Evolutionary conservation across 2,329 filamentous ascomycete species (phyloP), one percentile per base, ranked within the genome.

Genomic region (Lachnellula occidentalis): DNA sequence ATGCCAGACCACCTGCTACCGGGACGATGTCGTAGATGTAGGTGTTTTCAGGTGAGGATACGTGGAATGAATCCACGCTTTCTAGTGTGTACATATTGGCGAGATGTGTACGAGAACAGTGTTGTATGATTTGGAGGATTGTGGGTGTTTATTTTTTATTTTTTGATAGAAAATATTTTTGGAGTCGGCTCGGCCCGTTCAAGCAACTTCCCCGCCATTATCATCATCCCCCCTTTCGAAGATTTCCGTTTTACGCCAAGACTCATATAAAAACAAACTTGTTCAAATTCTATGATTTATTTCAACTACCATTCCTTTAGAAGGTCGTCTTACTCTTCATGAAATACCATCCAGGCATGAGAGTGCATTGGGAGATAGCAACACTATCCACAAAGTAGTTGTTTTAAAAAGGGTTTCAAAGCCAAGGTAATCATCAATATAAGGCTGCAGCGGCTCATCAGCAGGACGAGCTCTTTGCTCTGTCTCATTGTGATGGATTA

Each of bases 21-120:
- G 66, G 61, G 7, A 69, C 66, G 51, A 78, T 67, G 22, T 73
- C 68, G 62, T 76, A 78, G 51, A 78, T 70, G 61, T 78, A 78
- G 7, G 70, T 67, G 14, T 61, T 60, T 52, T 47, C 42, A 17
- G 69, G 62, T 7, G 56, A 53, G n/a, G 60, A 45, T 50, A 71
- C 57, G 12, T 63, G 50, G 50, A 65, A 67, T 19, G 61, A 54
- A 37, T 60, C 53, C 6, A 60, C 57, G 14, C 50, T 52, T 46
- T 59, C 60, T 15, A 70, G 59, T 17, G 55, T 58, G 47, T 68
- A 70, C 68, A 70, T 70, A 53, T 64, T 66, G 45, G 21, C 41
- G 34, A 17, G 27, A 50, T 51, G 43, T 19, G 47, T 42, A 24
- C 17, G 21, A 24, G 34, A 11, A 31, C 27, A 27, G n/a, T 31